Evolutionary conservation across 2,329 filamentous ascomycete genomes (phyloP).

Genomic region (Colletotrichum somersetense): DNA sequence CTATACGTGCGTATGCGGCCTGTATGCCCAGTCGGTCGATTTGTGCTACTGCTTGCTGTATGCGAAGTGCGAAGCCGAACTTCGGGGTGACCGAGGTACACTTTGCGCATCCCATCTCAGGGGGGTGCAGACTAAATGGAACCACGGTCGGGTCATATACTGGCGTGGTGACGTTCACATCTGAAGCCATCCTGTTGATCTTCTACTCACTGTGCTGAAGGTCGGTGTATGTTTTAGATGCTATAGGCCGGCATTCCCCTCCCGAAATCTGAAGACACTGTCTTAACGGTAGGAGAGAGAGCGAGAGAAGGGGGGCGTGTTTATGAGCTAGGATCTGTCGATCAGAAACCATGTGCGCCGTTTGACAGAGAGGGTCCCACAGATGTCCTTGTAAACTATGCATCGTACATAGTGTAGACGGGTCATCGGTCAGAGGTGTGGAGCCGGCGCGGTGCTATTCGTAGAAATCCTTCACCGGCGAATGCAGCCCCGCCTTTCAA

Average conservation of each 20-base stretch:
- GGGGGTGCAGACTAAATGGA: background rate
- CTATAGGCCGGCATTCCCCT: background rate
- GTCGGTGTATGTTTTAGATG: background rate
- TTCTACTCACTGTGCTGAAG: background rate
- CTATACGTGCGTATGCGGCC: background rate
- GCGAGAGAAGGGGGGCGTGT: background rate
- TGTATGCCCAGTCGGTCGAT: background rate
- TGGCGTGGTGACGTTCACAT: background rate
- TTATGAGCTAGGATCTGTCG: slow-evolving; percentile 5
- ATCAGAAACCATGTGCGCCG: slow-evolving; percentile 22
- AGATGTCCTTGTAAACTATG: slow-evolving; percentile 11
- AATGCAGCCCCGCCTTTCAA: slow-evolving; percentile 25
- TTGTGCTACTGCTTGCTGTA: background rate
- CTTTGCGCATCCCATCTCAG: background rate
- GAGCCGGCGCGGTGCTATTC: slow-evolving; percentile 28
- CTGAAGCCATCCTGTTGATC: background rate
- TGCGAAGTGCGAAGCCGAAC: background rate
- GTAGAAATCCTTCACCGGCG: slow-evolving; percentile 35
- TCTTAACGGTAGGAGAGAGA: background rate
- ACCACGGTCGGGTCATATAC: background rate
- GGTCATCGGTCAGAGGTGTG: slow-evolving; percentile 33
- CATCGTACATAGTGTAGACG: background rate
- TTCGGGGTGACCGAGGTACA: too few relatives aligned
- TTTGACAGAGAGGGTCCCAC: slow-evolving; percentile 38
- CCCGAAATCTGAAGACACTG: background rate